phyloP scores from a whole-genome alignment of 208 protist species.

The Crithidia acanthocephali region DNA sequence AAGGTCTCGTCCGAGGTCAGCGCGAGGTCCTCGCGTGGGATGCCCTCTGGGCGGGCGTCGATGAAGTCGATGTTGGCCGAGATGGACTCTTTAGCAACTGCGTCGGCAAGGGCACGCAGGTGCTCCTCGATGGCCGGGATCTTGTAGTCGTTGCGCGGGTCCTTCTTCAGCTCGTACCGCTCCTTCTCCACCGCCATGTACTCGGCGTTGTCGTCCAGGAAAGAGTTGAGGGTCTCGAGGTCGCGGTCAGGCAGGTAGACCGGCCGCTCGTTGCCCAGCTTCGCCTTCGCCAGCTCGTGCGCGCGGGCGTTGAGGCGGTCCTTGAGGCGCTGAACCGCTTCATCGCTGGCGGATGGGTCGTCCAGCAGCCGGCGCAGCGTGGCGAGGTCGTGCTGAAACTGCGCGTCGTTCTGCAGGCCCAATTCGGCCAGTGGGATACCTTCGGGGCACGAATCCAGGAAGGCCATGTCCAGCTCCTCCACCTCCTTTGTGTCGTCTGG shows the following conservation, averaged over 20 bases:
- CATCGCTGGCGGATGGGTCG: slow-evolving; percentile 36
- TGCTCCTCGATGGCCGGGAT: slow-evolving; percentile 43
- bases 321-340: slow-evolving; percentile 46
- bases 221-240: slow-evolving; percentile 49
- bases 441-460: slow-evolving; percentile 43
- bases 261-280: slow-evolving; percentile 46
- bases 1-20: slow-evolving; percentile 39
- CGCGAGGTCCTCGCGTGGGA: slow-evolving; percentile 46
- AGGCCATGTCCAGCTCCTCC: slow-evolving; percentile 45
- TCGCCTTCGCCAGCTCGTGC: slow-evolving; percentile 47
- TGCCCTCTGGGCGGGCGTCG: slow-evolving; percentile 41
- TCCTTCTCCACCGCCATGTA: slow-evolving; percentile 52
- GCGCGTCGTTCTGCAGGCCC: slow-evolving; percentile 36
- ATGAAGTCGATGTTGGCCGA: slow-evolving; percentile 40
- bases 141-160: slow-evolving; percentile 63
- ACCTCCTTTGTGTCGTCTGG: slow-evolving; percentile 48
- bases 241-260: slow-evolving; percentile 47
- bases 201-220: slow-evolving; percentile 51
- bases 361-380: slow-evolving; percentile 32
- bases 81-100: slow-evolving; percentile 9
- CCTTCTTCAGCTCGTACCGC: slow-evolving; percentile 53
- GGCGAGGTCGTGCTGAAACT: slow-evolving; percentile 43
- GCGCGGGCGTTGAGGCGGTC: slow-evolving; percentile 47
- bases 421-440: slow-evolving; percentile 48
- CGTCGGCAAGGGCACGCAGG: slow-evolving; percentile 42